These are phyloP conservation scores for Apiotrichum veenhuisii DNA, from an alignment of 1,284 basidiomycete species.

Conservation along the genomic window DNA sequence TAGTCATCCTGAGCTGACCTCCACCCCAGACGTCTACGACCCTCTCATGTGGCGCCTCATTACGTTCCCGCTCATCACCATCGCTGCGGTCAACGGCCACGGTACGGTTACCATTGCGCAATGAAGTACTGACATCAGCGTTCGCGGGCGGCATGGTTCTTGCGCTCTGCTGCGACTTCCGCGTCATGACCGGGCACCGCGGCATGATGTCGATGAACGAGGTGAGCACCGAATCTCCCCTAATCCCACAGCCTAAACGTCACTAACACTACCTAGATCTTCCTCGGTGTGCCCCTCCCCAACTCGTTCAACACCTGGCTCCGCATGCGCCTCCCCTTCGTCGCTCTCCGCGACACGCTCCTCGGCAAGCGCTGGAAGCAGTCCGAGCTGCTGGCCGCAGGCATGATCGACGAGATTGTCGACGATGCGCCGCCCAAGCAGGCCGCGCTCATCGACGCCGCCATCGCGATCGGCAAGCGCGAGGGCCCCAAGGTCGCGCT, in stretches of 20 bases:
- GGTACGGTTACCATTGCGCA: slow-evolving; percentile 24
- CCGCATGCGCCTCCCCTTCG: slow-evolving; percentile 62
- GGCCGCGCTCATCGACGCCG: slow-evolving; percentile 54
- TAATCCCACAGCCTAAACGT: not conserved
- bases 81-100: slow-evolving; percentile 88
- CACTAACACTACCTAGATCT: slow-evolving; percentile 56
- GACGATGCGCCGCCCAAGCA: slow-evolving; percentile 50
- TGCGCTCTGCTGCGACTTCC: slow-evolving; percentile 78
- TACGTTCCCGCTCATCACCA: slow-evolving; percentile 56
- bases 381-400: slow-evolving; percentile 62
- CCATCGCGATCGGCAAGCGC: slow-evolving; percentile 48
- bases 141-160: slow-evolving; percentile 84
- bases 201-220: slow-evolving; percentile 94
- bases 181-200: slow-evolving; percentile 77
- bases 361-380: slow-evolving; percentile 79
- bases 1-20: not conserved
- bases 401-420: slow-evolving; percentile 70
- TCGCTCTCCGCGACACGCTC: slow-evolving; percentile 68
- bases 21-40: slow-evolving; percentile 44
- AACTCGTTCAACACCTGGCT: slow-evolving; percentile 66
- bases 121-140: slow-evolving; percentile 46
- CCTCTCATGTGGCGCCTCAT: slow-evolving; percentile 44
- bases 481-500: slow-evolving; percentile 49
- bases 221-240: slow-evolving; percentile 51
- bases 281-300: slow-evolving; percentile 77